Evolutionary conservation across 2,329 filamentous ascomycete species (phyloP), one percentile per base, ranked within the genome.

Genomic region (Monilinia vaccinii-corymbosi): DNA sequence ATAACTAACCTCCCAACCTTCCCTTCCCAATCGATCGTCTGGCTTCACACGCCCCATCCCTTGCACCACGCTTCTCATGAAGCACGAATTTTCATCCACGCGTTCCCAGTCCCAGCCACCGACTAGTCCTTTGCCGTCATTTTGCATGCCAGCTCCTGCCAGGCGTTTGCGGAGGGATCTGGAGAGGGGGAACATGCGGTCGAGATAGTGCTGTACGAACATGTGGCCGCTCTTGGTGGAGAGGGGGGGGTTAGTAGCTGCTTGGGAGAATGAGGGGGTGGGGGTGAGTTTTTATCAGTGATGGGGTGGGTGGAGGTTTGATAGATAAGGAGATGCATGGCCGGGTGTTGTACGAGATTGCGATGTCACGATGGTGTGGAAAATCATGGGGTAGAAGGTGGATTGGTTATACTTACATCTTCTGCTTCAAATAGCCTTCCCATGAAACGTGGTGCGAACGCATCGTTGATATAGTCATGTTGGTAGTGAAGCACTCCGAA

Each of bases 401-500:
- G 21, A 45, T 32, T 2, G 13, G 14, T 32, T 3, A 10, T 44
- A 44, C 51, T 55, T 61, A 52, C 59, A 25, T 28, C 18, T 38
- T 59, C 11, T 13, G 38, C 48, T 23, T 69, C 65, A 55, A 71
- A 71, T 0, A 68, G 63, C 11, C 68, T 61, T 1, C 69, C 69
- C 68, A 71, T 70, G 49, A 67, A 71, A 1, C 68, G 60, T 1
- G 68, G 62, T 13, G 62, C 59, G 13, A 57, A 52, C 11, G 58
- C 42, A 0, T 61, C 55, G 28, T 38, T 28, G 6, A 16, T 21
- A 16, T 61, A 51, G n/a, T 58, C 60, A 32, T 45, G 51, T 23
- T 58, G 77, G 68, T 89, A 91, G 70, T 88, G 81, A 40, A 93
- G 75, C 7, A 91, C 83, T 1, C 89, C 89, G 79, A 87, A 89